phyloP scores from a whole-genome alignment of 140 eudicot species.

The Stevia rebaudiana region DNA sequence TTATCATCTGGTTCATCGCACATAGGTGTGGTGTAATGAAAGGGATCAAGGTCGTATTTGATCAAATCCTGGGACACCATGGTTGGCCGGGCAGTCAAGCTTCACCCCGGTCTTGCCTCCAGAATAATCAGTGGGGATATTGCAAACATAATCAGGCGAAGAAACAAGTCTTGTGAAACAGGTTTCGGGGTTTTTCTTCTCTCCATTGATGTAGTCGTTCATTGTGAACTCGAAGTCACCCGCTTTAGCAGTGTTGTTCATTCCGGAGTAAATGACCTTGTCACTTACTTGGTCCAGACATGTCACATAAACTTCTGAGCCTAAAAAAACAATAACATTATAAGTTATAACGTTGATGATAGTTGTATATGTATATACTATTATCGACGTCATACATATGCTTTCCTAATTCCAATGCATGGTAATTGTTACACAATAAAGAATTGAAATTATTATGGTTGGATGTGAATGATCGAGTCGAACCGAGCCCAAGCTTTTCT shows the following conservation, averaged over 20 bases:
- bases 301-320: slow-evolving; percentile 64
- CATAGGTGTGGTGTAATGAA: slow-evolving; percentile 85
- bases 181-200: slow-evolving; percentile 41
- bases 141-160: slow-evolving; percentile 73
- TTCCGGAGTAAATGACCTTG: slow-evolving; percentile 55
- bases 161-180: slow-evolving; percentile 80
- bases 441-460: too few relatives aligned
- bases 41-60: slow-evolving; percentile 53
- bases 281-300: slow-evolving; percentile 63
- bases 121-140: slow-evolving; percentile 57
- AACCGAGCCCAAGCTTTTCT: too few relatives aligned
- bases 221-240: slow-evolving; percentile 57
- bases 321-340: slow-evolving; percentile 23
- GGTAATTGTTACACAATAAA: too few relatives aligned
- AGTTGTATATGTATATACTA: too few relatives aligned
- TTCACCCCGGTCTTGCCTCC: slow-evolving; percentile 70
- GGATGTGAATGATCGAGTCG: too few relatives aligned
- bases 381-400: too few relatives aligned
- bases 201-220: slow-evolving; percentile 39
- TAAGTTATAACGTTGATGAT: neutral
- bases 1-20: slow-evolving; percentile 66
- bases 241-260: slow-evolving; percentile 58
- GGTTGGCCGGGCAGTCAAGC: slow-evolving; percentile 62
- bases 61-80: slow-evolving; percentile 50
- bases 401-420: too few relatives aligned